Percentiles rank a stretch among this genome's conserved stretches.
phyloP scores from a whole-genome alignment of 2,329 filamentous ascomycete species.

The Metarhizium robertsii region DNA sequence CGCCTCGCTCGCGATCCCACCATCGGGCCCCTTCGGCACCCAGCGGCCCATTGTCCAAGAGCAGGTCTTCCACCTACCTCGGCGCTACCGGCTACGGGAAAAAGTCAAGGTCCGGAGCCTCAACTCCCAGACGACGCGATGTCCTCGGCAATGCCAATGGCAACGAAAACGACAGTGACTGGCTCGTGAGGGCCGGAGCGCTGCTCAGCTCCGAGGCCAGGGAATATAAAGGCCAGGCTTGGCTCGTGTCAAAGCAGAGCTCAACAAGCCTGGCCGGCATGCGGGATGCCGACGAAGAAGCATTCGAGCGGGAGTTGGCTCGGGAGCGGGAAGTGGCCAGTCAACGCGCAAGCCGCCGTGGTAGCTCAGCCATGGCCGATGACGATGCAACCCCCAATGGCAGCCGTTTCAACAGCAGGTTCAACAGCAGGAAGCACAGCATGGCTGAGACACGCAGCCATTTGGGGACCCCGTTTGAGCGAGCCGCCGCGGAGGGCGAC shows the following conservation, averaged over 20 bases:
- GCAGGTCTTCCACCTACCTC: slow-evolving; percentile 54
- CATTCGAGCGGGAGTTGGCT: slow-evolving; percentile 40
- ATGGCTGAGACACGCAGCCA: slow-evolving; percentile 25
- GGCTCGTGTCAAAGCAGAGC: slow-evolving; percentile 56
- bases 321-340: slow-evolving; percentile 40
- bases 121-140: slow-evolving; percentile 25
- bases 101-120: slow-evolving; percentile 19
- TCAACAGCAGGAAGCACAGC: slow-evolving; percentile 33
- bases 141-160: slow-evolving; percentile 23
- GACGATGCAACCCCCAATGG: slow-evolving; percentile 27
- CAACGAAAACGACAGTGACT: slow-evolving; percentile 47
- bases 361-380: slow-evolving; percentile 30
- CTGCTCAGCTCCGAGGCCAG: slow-evolving; percentile 52
- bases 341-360: slow-evolving; percentile 37
- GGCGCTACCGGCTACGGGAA: slow-evolving; percentile 13
- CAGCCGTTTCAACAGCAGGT: slow-evolving; percentile 41
- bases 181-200: slow-evolving; percentile 55
- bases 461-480: slow-evolving; percentile 35
- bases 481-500: slow-evolving; percentile 24
- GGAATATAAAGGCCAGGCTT: slow-evolving; percentile 60
- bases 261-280: slow-evolving; percentile 51
- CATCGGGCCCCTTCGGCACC: slow-evolving; percentile 30
- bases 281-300: slow-evolving; percentile 42
- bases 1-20: slow-evolving; percentile 36
- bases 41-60: slow-evolving; percentile 39